These are phyloP conservation scores for Podospora sp. DNA, from an alignment of 495 filamentous ascomycete genomes.

Conservation along the genomic window DNA sequence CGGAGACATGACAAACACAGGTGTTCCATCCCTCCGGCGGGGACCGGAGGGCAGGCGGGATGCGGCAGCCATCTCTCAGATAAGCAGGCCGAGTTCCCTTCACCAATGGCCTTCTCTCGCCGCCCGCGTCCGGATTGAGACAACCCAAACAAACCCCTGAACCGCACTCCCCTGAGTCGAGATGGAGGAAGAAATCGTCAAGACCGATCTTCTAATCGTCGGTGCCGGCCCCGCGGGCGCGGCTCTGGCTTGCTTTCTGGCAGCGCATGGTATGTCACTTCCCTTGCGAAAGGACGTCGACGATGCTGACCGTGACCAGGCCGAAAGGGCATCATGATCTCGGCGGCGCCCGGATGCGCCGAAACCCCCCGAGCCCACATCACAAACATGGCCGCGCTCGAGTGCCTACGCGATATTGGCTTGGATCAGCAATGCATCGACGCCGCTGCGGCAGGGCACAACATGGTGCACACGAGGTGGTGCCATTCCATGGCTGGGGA, in stretches of 20 bases:
- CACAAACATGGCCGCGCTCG: conserved; percentile 47
- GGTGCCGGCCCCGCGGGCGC: conserved; percentile 61
- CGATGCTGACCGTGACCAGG: conserved; percentile 29
- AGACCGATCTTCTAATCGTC: conserved; percentile 55
- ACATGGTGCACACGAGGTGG: conserved; percentile 58
- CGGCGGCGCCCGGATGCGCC: conserved; percentile 48
- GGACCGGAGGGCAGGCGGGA: neutral
- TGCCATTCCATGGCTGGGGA: conserved; percentile 57
- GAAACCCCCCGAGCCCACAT: conserved; percentile 60
- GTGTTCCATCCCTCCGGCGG: neutral
- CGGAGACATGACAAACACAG: neutral
- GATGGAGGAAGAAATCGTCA: conserved; percentile 30
- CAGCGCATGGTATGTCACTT: conserved; percentile 45
- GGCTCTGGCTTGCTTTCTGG: conserved; percentile 57
- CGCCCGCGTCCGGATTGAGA: neutral
- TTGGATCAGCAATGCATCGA: conserved; percentile 45
- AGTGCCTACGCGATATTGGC: conserved; percentile 58
- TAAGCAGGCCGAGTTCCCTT: neutral
- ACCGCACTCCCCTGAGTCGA: neutral
- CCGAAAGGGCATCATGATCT: conserved; percentile 53
- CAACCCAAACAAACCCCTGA: neutral
- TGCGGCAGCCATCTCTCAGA: neutral
- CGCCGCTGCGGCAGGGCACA: conserved; percentile 39
- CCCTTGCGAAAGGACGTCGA: neutral
- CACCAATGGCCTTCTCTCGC: neutral